Evolutionary conservation across 768 basidiomycete species (phyloP).

Genomic region (Tephrocybe sp.): DNA sequence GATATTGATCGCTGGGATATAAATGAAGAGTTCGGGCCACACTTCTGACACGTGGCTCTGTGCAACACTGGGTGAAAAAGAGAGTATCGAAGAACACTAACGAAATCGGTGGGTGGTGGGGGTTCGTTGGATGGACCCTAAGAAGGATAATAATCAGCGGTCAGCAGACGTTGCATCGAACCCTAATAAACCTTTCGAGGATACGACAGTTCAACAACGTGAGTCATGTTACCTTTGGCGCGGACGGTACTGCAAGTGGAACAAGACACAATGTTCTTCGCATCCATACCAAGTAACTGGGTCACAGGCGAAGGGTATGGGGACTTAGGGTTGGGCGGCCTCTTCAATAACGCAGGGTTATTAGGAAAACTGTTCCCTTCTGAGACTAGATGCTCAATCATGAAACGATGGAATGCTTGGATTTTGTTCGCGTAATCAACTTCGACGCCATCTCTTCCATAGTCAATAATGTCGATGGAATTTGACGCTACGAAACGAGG

Average conservation of each 20-base stretch:
- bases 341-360: constrained; percentile 51
- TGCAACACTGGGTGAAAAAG: constrained; percentile 79
- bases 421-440: constrained; percentile 86
- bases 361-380: constrained; percentile 67
- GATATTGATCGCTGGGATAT: constrained; percentile 66
- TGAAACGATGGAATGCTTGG: constrained; percentile 92
- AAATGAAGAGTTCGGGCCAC: constrained; percentile 76
- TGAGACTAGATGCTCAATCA: constrained; percentile 77
- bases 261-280: constrained; percentile 75
- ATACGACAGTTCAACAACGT: constrained; percentile 84
- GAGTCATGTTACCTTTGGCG: constrained; percentile 76
- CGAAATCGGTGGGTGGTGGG: constrained; percentile 48
- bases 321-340: constrained; percentile 17
- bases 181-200: constrained; percentile 67
- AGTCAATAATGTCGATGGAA: constrained; percentile 87
- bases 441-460: constrained; percentile 70
- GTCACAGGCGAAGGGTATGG: constrained; percentile 65
- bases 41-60: constrained; percentile 82
- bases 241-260: constrained; percentile 66
- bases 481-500: constrained; percentile 48
- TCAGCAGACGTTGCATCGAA: constrained; percentile 1
- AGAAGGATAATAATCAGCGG: background rate
- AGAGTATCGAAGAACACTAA: constrained; percentile 68
- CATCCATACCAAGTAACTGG: constrained; percentile 80
- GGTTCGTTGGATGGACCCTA: constrained; percentile 37